These are phyloP conservation scores for Perkinsus marinus DNA, from an alignment of 169 alveolate species.

Conservation along the genomic window DNA sequence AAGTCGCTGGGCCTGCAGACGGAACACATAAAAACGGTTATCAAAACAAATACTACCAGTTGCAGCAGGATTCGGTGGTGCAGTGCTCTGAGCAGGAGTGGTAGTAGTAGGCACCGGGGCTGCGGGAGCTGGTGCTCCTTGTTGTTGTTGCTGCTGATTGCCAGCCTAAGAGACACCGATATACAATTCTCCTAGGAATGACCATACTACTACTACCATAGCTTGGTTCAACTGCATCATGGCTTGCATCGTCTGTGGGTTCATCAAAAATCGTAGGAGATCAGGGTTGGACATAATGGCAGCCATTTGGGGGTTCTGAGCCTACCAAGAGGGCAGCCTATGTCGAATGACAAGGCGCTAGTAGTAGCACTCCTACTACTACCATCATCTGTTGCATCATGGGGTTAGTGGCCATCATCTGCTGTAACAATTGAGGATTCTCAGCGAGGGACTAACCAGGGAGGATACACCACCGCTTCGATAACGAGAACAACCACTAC, in stretches of 20 bases:
- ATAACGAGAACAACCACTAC: neutral
- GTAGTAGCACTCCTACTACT: neutral
- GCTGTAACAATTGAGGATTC: constrained; percentile 33
- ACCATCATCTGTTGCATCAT: constrained; percentile 52
- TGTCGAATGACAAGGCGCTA: neutral
- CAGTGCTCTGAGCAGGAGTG: neutral
- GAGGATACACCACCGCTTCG: neutral
- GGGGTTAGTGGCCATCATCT: constrained; percentile 63
- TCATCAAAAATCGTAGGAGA: constrained; percentile 16
- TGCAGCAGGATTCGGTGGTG: neutral
- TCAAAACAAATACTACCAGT: neutral
- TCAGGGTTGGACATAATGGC: constrained; percentile 13
- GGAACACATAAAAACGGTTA: neutral
- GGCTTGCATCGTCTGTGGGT: constrained; percentile 39
- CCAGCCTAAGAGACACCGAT: neutral
- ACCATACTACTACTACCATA: neutral
- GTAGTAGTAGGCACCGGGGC: neutral
- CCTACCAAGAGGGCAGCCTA: neutral
- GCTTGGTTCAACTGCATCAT: constrained; percentile 14
- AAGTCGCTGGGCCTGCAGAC: neutral
- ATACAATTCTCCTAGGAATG: neutral
- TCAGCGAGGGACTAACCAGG: neutral
- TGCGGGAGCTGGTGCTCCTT: neutral
- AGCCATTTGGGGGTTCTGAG: constrained; percentile 14
- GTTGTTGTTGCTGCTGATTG: neutral